A percentile compares a stretch with the other conserved stretches of the same genome.
Evolutionary conservation across 2,329 filamentous ascomycete species (phyloP).

Genomic region (Colletotrichum sp.): DNA sequence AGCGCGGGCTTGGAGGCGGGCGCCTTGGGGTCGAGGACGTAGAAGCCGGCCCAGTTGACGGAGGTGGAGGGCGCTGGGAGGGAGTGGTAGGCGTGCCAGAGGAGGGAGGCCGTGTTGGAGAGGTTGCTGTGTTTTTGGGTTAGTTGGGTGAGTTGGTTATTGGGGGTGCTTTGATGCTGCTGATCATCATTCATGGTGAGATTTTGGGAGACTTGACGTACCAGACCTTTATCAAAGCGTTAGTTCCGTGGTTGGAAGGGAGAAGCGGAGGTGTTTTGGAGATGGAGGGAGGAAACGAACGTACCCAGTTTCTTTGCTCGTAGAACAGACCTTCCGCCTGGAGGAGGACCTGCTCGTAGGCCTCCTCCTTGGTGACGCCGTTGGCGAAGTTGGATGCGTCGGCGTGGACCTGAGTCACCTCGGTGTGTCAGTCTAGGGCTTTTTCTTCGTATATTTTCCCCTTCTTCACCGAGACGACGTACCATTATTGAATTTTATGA

Average conservation of each 20-base stretch:
- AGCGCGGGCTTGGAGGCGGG: slow-evolving; percentile 52
- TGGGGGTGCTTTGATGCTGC: background rate
- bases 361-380: slow-evolving; percentile 72
- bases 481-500: background rate
- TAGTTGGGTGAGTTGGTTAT: background rate
- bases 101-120: slow-evolving; percentile 74
- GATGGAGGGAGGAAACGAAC: slow-evolving; percentile 25
- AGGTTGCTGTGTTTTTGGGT: slow-evolving; percentile 63
- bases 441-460: background rate
- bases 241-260: background rate
- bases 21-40: slow-evolving; percentile 63
- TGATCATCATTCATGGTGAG: background rate
- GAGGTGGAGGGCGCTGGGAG: slow-evolving; percentile 67
- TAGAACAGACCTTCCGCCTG: slow-evolving; percentile 74
- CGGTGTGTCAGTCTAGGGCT: background rate
- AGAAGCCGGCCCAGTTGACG: slow-evolving; percentile 86
- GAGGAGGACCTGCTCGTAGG: slow-evolving; percentile 75
- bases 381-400: slow-evolving; percentile 76
- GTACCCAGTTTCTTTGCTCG: slow-evolving; percentile 81
- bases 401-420: slow-evolving; percentile 68
- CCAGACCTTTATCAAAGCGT: slow-evolving; percentile 42
- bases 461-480: background rate
- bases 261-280: background rate
- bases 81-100: slow-evolving; percentile 83
- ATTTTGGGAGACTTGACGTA: slow-evolving; percentile 26